A percentile compares a stretch with the other conserved stretches of the same genome.
These are phyloP conservation scores for Lachnum nothofagi DNA, from an alignment of 2,329 filamentous ascomycete species.

Conservation along the genomic window DNA sequence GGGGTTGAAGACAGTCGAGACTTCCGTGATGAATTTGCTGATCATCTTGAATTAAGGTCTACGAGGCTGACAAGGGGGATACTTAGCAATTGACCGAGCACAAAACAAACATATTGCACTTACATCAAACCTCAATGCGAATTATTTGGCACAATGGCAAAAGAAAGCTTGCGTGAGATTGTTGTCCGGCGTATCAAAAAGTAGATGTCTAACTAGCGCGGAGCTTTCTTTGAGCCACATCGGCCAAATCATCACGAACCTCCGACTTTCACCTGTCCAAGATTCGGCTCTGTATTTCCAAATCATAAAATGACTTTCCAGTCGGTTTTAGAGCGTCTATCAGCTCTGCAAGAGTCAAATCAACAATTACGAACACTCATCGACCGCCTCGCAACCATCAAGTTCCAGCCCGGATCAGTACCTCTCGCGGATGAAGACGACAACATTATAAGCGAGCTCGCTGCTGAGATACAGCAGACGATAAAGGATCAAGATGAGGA, in stretches of 20 bases:
- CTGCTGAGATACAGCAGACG: slow-evolving; percentile 71
- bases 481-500: slow-evolving; percentile 78
- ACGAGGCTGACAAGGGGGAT: neutral
- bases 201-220: neutral
- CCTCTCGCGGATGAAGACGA: slow-evolving; percentile 42
- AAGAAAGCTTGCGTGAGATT: neutral
- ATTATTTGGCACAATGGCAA: neutral
- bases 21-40: slow-evolving; percentile 78
- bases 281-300: too few species aligned
- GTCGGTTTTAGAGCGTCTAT: slow-evolving; percentile 56
- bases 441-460: slow-evolving; percentile 64
- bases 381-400: slow-evolving; percentile 51
- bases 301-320: slow-evolving; percentile 58
- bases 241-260: slow-evolving; percentile 11
- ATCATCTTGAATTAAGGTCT: slow-evolving; percentile 55
- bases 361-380: slow-evolving; percentile 55
- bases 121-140: neutral
- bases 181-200: slow-evolving; percentile 7
- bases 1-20: slow-evolving; percentile 85
- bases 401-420: slow-evolving; percentile 54
- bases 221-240: slow-evolving; percentile 4
- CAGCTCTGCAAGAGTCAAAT: slow-evolving; percentile 56
- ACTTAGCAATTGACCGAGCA: slow-evolving; percentile 1
- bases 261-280: slow-evolving; percentile 7
- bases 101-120: neutral